Evolutionary conservation across 177 flowering plant genomes (phyloP), one percentile per base, ranked within the genome.

Genomic region (Vitis hybrid): DNA sequence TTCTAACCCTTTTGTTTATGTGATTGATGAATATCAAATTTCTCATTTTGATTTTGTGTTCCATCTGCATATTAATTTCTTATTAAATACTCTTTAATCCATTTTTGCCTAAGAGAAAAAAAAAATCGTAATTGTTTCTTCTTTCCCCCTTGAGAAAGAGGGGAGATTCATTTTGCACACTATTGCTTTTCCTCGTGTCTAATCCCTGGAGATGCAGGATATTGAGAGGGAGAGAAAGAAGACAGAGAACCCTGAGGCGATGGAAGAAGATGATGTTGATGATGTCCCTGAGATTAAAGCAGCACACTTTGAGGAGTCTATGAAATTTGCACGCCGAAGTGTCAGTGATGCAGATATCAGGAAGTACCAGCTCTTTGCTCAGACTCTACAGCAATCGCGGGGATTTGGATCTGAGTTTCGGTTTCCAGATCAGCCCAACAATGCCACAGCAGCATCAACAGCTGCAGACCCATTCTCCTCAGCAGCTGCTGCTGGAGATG

Each of bases 241-340:
- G 75, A 62, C 66, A 0, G 84, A 80, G 34, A 84, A 81, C 62
- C 89, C 91, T 6, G 88, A 84, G 60, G 86, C 91, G 14, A 85
- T 87, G 91, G 91, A 86, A 34, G 91, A 85, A 70, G 91, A 87
- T 70, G 88, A 78, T 2, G 64, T 50, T 4, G 85, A 85, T 60
- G 91, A 85, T 0, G 88, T 85, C 52, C 56, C 88, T 0, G 91
- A 87, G 72, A 86, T 87, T 5, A 84, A 73, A 60, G 76, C 84
- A 2, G 84, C 84, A 30, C 91, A 87, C 70, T 87, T 87, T 61
- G 89, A 87, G 74, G 91, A 84, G 67, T 87, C 91, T 10, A 87
- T 87, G 91, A 87, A 86, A 64, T 86, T 58, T 74, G 89, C 89
- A 5, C 82, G 89, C 7, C 59, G 86, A 23, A 87, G 91, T 79